A percentile compares a stretch with the other conserved stretches of the same genome.
These are phyloP conservation scores for Xanthoparmelia taractica DNA, from an alignment of 495 filamentous ascomycete species.

Conservation along the genomic window DNA sequence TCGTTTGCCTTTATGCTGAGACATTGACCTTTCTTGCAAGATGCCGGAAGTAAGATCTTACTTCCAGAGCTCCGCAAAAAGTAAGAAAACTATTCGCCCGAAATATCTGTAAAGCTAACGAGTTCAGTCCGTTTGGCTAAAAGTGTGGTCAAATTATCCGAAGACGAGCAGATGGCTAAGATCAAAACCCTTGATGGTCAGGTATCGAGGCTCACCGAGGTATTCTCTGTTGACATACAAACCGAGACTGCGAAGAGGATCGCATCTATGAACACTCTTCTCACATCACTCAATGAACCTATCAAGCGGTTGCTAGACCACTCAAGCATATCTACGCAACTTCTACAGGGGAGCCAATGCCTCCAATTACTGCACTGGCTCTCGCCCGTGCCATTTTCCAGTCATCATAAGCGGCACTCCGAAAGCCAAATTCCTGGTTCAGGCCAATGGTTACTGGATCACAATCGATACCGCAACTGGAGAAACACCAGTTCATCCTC, in stretches of 20 bases:
- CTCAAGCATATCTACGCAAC: neutral
- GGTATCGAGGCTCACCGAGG: neutral
- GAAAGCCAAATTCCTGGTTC: neutral
- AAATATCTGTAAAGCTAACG: neutral
- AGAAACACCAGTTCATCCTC: neutral
- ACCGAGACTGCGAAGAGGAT: conserved; percentile 1
- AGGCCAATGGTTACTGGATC: neutral
- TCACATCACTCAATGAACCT: conserved; percentile 10
- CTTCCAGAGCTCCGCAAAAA: neutral
- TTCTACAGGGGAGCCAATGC: neutral
- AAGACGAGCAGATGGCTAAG: neutral
- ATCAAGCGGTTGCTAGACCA: conserved; percentile 12
- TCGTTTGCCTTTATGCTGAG: conserved; percentile 19
- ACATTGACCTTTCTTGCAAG: conserved; percentile 19
- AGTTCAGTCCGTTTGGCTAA: neutral
- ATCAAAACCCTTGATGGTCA: neutral
- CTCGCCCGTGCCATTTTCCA: neutral
- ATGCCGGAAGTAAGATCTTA: conserved; percentile 8
- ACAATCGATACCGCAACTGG: neutral
- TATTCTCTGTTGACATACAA: neutral
- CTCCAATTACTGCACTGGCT: neutral
- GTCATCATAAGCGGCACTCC: neutral
- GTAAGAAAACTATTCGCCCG: neutral
- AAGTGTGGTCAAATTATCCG: neutral
- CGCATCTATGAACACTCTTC: neutral